Percentiles rank a stretch among this genome's conserved stretches.
These are phyloP conservation scores for Heimioporus punctisporus DNA, from an alignment of 1,284 basidiomycete species.

Conservation along the genomic window DNA sequence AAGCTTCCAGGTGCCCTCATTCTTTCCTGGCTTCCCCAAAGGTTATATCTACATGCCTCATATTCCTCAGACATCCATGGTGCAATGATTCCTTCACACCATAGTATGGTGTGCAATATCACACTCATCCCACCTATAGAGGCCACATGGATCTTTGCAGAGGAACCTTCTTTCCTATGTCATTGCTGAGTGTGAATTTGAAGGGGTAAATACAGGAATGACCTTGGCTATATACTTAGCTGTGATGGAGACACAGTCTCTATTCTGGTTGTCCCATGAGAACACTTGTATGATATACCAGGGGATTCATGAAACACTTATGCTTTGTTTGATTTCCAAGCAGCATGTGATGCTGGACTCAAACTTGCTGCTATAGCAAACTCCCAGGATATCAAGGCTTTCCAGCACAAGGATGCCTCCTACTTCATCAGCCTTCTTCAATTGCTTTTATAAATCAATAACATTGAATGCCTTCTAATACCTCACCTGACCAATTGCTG, in stretches of 20 bases:
- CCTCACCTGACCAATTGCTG: neutral
- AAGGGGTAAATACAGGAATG: neutral
- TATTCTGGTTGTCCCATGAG: too few relatives aligned
- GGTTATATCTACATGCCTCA: neutral
- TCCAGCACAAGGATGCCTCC: neutral
- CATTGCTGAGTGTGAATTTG: neutral
- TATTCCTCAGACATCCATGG: neutral
- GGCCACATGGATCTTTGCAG: neutral
- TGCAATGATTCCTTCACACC: neutral
- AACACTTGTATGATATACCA: neutral
- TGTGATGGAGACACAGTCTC: neutral
- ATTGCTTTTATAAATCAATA: too few relatives aligned
- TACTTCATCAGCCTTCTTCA: neutral
- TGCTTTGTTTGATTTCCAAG: neutral
- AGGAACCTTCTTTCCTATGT: too few relatives aligned
- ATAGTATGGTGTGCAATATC: neutral
- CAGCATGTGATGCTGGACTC: neutral
- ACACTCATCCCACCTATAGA: neutral
- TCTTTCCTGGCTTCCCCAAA: neutral
- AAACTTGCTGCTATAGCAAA: neutral
- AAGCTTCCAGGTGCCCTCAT: neutral
- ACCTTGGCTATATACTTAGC: neutral
- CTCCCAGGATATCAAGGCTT: neutral
- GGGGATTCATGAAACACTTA: neutral
- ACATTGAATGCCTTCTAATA: neutral